Percentiles rank a stretch among this genome's conserved stretches.
phyloP scores from a whole-genome alignment of 2,329 filamentous ascomycete genomes.

The Neophaeococcomyces mojaviensis region DNA sequence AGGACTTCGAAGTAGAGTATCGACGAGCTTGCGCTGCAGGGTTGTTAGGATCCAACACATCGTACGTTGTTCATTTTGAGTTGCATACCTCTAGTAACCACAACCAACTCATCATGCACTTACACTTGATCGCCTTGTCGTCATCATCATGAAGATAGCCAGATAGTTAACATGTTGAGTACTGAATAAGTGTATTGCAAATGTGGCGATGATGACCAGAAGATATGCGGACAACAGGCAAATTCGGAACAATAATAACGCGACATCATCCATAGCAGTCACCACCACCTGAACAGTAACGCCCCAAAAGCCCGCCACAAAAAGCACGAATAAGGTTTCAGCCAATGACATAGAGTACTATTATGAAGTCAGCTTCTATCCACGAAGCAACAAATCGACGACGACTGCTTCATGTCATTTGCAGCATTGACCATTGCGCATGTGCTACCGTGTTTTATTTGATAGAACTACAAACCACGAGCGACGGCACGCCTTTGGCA shows the following conservation, averaged over 20 bases:
- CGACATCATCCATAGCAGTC: too few relatives aligned
- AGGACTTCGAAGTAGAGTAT: constrained; percentile 33
- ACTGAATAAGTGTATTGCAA: too few relatives aligned
- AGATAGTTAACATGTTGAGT: background rate
- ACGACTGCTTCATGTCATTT: too few relatives aligned
- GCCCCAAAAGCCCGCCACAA: too few relatives aligned
- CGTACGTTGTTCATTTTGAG: constrained; percentile 10
- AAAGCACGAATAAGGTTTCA: background rate
- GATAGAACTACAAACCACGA: too few relatives aligned
- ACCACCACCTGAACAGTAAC: too few relatives aligned
- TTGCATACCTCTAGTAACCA: constrained; percentile 20
- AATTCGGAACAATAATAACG: background rate
- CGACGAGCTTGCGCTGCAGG: constrained; percentile 12
- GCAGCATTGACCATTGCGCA: too few relatives aligned
- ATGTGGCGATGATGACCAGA: too few relatives aligned
- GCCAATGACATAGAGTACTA: background rate
- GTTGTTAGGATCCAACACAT: constrained; percentile 7
- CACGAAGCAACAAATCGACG: too few relatives aligned
- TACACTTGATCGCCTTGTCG: background rate
- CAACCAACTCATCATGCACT: constrained; percentile 15
- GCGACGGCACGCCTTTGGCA: too few relatives aligned
- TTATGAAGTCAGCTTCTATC: background rate
- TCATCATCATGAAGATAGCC: background rate
- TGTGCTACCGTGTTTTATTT: too few relatives aligned
- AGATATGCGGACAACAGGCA: too few relatives aligned